Conservation (phyloP, 805 yeast genomes). For the Suhomyces prunicola region DNA sequence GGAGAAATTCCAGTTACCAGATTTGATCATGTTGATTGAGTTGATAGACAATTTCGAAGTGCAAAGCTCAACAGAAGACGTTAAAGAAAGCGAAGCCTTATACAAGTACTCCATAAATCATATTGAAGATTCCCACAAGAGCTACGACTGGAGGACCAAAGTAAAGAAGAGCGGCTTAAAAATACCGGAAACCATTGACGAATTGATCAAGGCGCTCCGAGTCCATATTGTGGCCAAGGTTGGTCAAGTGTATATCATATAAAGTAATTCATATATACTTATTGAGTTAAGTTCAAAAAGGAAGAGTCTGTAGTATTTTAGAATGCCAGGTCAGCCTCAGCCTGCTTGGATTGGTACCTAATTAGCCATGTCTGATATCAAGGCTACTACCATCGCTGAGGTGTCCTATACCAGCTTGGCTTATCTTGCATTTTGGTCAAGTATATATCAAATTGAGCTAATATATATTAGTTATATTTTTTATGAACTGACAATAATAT, state of each 20-base stretch:
- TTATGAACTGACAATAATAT: not conserved
- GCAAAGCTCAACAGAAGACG: slow-evolving; percentile 20
- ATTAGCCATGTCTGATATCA: too few species aligned
- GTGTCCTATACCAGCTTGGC: too few species aligned
- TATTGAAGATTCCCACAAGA: slow-evolving; percentile 13
- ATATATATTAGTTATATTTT: slow-evolving; percentile 1
- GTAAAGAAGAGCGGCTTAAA: slow-evolving; percentile 13
- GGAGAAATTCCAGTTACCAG: slow-evolving; percentile 22
- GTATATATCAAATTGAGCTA: slow-evolving; percentile 21
- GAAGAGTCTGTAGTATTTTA: too few species aligned
- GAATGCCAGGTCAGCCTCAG: too few species aligned
- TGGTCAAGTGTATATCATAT: slow-evolving; percentile 33
- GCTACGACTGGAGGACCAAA: slow-evolving; percentile 37
- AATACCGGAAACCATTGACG: slow-evolving; percentile 25
- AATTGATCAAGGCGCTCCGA: slow-evolving; percentile 26
- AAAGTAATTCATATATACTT: not conserved
- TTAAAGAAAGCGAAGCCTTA: slow-evolving; percentile 27
- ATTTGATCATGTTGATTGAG: slow-evolving; percentile 35
- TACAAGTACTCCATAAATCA: slow-evolving; percentile 28
- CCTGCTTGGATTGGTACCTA: too few species aligned
- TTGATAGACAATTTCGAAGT: slow-evolving; percentile 36
- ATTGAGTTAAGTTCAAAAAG: not conserved
- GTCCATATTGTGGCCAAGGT: slow-evolving; percentile 31
- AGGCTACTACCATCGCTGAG: too few species aligned
- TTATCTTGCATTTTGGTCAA: slow-evolving; percentile 19